Base-by-base conservation (phyloP, 257 asterid genomes). In the Voacanga thouarsii region DNA sequence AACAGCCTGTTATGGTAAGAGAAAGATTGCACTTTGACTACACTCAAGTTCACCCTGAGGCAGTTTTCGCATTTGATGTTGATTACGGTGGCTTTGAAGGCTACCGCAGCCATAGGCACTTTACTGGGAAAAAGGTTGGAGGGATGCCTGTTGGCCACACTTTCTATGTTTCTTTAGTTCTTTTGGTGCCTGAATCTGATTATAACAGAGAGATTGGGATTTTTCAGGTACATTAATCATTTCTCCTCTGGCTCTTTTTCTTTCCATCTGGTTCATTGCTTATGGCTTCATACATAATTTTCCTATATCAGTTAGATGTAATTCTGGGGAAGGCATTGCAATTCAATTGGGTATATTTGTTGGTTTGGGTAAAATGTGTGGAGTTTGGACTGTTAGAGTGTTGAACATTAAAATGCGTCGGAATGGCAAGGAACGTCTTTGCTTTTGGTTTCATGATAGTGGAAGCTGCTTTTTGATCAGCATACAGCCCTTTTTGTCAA, bases 151-250 rank as follows among this genome's bases (percentile, higher is more conserved):
- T 88, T 26, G 97, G 92, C 1, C 98, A 92, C 50, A 92, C 96
- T 9, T 75, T 86, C 45, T 83, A 91, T 80, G 89, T 92, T 65
- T 90, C 97, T 19, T 57, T 90, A 84, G 65, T 77, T 75, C 93
- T 94, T 61, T 53, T 90, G 75, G 78, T 94, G 90, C 98, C 98
- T 0, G 97, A 94, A 47, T 94, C 98, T 0, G 97, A 92, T 79
- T 94, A 90, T 84, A 94, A 94, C 80, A 85, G 90, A 79, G 97
- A 92, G 1, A 45, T 92, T 57, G 98, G 98, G 9, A 80, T 94
- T 30, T 94, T 94, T 72, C 98, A 92, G 95, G 95, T 90, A 77
- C 8, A 19, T 47, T 43, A 3, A 19, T 47, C 11, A 11, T 30
- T 14, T 47, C 12, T 5, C 23, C 50, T 18, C 7, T 28, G 10